These are phyloP conservation scores for Penicillium italicum DNA, from an alignment of 2,329 filamentous ascomycete genomes.

Conservation along the genomic window DNA sequence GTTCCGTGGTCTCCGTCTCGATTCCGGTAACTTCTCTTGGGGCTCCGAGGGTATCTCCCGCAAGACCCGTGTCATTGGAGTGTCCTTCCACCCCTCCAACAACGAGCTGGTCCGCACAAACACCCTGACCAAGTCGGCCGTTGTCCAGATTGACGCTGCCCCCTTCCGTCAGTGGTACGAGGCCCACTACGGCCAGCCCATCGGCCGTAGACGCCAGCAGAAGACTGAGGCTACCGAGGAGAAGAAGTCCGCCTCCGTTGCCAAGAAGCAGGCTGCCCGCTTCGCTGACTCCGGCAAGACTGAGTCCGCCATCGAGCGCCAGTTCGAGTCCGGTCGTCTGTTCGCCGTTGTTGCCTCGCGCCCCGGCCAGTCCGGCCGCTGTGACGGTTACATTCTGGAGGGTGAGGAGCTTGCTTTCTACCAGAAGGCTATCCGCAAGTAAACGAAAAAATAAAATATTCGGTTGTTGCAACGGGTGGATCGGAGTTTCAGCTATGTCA, in stretches of 20 bases:
- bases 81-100: slow-evolving; percentile 99
- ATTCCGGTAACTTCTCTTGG: slow-evolving; percentile 99
- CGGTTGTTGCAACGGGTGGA: slow-evolving; percentile 31
- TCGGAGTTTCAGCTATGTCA: slow-evolving; percentile 41
- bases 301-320: slow-evolving; percentile 86
- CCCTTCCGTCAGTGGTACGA: slow-evolving; percentile 99
- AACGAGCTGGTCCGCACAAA: slow-evolving; percentile 99
- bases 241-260: slow-evolving; percentile 94
- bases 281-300: slow-evolving; percentile 85
- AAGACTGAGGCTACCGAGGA: slow-evolving; percentile 56
- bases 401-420: slow-evolving; percentile 99
- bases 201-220: slow-evolving; percentile 89
- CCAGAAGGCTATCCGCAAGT: slow-evolving; percentile 99
- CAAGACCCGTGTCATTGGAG: slow-evolving; percentile 98
- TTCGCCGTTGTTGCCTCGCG: slow-evolving; percentile 90
- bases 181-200: slow-evolving; percentile 90
- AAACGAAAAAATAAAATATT: slow-evolving; percentile 48
- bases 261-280: slow-evolving; percentile 94
- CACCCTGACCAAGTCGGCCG: slow-evolving; percentile 98
- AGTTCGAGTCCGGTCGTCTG: slow-evolving; percentile 98
- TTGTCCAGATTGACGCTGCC: slow-evolving; percentile 97
- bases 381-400: slow-evolving; percentile 97
- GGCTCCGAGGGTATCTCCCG: slow-evolving; percentile 95
- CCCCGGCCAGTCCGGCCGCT: slow-evolving; percentile 94
- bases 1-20: slow-evolving; percentile 98